These are phyloP conservation scores for Chaetomium fimeti DNA, from an alignment of 495 filamentous ascomycete species.

Conservation along the genomic window DNA sequence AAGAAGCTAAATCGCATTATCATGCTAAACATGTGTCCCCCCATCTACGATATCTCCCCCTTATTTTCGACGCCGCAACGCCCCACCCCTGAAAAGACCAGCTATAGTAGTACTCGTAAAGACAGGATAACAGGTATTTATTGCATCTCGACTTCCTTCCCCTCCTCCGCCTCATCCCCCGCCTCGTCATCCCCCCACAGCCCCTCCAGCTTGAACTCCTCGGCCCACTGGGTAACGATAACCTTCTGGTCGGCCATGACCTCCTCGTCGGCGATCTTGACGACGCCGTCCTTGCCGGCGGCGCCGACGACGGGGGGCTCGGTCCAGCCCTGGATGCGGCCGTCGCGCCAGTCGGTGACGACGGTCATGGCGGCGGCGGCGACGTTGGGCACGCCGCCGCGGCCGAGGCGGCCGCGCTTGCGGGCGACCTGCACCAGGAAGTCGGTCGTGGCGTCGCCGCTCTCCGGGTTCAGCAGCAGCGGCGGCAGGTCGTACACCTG, in stretches of 20 bases:
- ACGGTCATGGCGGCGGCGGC: constrained; percentile 86
- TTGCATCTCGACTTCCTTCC: constrained; percentile 36
- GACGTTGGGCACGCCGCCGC: constrained; percentile 87
- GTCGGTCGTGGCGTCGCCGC: constrained; percentile 78
- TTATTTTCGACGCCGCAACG: constrained; percentile 28
- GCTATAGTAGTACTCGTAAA: no score
- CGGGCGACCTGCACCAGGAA: constrained; percentile 93
- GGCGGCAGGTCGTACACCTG: constrained; percentile 78
- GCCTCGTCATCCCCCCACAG: constrained; percentile 68
- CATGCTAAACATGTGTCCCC: no score
- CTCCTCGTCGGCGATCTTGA: constrained; percentile 34
- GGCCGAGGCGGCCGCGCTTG: constrained; percentile 85
- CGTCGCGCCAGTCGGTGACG: constrained; percentile 93
- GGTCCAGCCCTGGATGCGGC: constrained; percentile 89
- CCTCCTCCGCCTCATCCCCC: constrained; percentile 35
- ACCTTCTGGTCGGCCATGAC: constrained; percentile 68
- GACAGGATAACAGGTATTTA: constrained; percentile 7
- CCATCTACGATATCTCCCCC: background rate
- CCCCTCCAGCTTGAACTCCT: constrained; percentile 93
- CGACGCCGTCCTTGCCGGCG: background rate
- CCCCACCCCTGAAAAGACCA: constrained; percentile 8
- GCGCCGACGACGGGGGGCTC: constrained; percentile 62
- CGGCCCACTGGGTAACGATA: constrained; percentile 90
- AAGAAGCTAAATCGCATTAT: no score
- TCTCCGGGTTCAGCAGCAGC: constrained; percentile 57